phyloP scores from a whole-genome alignment of 1,284 basidiomycete genomes.

The Cutaneotrichosporon spelunceum region DNA sequence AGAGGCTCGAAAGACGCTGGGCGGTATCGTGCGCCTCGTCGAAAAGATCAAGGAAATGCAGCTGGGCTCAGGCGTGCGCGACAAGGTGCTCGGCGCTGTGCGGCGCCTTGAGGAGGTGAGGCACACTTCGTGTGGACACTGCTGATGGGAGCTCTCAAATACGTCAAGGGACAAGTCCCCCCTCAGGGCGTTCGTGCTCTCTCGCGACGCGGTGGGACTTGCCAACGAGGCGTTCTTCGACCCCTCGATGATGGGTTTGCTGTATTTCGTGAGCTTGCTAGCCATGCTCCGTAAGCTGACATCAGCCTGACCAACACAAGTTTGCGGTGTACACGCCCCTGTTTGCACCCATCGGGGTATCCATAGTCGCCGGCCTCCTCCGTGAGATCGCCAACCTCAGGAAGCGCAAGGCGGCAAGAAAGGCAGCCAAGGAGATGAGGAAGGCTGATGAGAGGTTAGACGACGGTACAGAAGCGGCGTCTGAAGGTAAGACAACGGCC shows the following conservation, averaged over 20 bases:
- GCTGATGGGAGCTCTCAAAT: conserved; percentile 11
- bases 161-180: conserved; percentile 12
- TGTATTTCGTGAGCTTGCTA: conserved; percentile 67
- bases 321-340: conserved; percentile 90
- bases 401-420: conserved; percentile 5
- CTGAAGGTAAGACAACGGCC: conserved; percentile 26
- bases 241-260: conserved; percentile 87
- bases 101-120: conserved; percentile 66
- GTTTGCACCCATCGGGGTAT: conserved; percentile 82
- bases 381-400: conserved; percentile 57
- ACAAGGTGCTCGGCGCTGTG: conserved; percentile 67
- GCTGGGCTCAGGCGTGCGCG: conserved; percentile 69
- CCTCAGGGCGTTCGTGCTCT: conserved; percentile 57
- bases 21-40: conserved; percentile 76
- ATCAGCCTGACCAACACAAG: conserved; percentile 80
- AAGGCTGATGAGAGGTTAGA: neutral
- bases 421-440: neutral
- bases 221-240: conserved; percentile 93
- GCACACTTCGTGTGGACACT: conserved; percentile 4
- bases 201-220: conserved; percentile 64
- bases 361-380: conserved; percentile 69
- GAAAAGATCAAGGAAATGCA: conserved; percentile 86
- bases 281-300: neutral
- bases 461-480: conserved; percentile 52
- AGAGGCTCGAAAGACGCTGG: conserved; percentile 68